Base-by-base conservation (phyloP, 345 rosid species). In the Populus davidiana region DNA sequence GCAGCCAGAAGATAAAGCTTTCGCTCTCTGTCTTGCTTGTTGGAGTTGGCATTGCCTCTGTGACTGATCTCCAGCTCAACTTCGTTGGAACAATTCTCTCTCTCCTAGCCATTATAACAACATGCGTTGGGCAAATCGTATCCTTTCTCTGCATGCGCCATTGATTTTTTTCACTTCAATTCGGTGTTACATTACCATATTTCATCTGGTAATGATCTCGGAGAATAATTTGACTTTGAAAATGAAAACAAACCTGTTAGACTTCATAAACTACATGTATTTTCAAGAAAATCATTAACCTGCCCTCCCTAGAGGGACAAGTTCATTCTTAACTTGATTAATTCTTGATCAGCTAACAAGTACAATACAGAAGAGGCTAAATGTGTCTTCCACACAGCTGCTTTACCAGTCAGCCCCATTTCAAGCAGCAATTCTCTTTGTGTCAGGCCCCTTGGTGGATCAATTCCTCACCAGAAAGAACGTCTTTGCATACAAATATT, bases 61-160 rank as follows among this genome's bases (percentile, higher is more conserved):
- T 96, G 61, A 96, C 99, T n/a, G 98, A 93, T 85, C 92, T 96
- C 71, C 98, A 96, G 87, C 98, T 96, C 85, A 96, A 96, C 71
- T 65, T 84, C 75, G 72, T 96, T 1, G 99, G 99, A 6, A 83
- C 99, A 17, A 77, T 91, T 74, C 89, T 96, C 62, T 93, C 99
- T 27, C 82, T 86, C 43, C 93, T 96, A 20, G 99, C 99, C 86
- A 93, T 96, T 10, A 77, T 79, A 41, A 96, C 98, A 27, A 96
- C 99, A 71, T 96, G 98, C 52, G 96, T 96, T 76, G 98, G 99
- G 35, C 99, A 96, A 85, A 96, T 96, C 77, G 99, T 96, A 93
- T 86, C 90, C 89, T 88, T 79, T 78, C 41, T 52, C 4, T 56
- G n/a, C 59, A 20, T 52, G 23, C 59, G 18, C 59, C 59, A 52